Evolutionary conservation across 75 land plant genomes (phyloP).

Genomic region (Azolla pinnata): DNA sequence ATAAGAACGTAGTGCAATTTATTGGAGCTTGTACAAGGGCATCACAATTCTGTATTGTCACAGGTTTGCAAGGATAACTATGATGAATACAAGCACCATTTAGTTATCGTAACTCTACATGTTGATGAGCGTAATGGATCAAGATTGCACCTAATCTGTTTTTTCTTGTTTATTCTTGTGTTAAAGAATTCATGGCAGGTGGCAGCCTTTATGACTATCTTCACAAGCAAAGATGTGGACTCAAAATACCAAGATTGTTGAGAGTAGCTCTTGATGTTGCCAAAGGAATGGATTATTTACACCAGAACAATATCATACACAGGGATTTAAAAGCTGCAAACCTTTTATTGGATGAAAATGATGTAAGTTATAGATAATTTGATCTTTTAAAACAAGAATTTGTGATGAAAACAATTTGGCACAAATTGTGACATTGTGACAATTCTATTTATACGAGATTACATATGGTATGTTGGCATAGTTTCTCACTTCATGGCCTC

Average conservation of each 20-base stretch:
- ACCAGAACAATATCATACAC: conserved; percentile 32
- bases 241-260: conserved; percentile 27
- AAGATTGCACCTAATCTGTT: too few relatives aligned
- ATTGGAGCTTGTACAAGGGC: conserved; percentile 37
- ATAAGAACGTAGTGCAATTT: conserved; percentile 36
- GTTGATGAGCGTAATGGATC: too few relatives aligned
- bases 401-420: too few relatives aligned
- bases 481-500: too few relatives aligned
- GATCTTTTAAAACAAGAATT: too few relatives aligned
- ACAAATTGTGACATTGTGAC: too few relatives aligned
- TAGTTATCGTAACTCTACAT: too few relatives aligned
- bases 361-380: conserved; percentile 15
- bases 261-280: conserved; percentile 37
- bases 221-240: conserved; percentile 22
- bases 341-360: conserved; percentile 31
- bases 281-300: conserved; percentile 37
- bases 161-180: too few relatives aligned
- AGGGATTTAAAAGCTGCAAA: conserved; percentile 36
- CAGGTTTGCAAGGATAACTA: too few relatives aligned
- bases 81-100: too few relatives aligned
- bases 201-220: conserved; percentile 35
- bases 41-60: conserved; percentile 27
- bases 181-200: conserved; percentile 33
- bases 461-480: too few relatives aligned
- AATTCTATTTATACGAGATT: too few relatives aligned